Percentiles rank a stretch among this genome's conserved stretches.
Evolutionary conservation across 2,329 filamentous ascomycete species (phyloP).

Genomic region (Herpomyces periplanetae): DNA sequence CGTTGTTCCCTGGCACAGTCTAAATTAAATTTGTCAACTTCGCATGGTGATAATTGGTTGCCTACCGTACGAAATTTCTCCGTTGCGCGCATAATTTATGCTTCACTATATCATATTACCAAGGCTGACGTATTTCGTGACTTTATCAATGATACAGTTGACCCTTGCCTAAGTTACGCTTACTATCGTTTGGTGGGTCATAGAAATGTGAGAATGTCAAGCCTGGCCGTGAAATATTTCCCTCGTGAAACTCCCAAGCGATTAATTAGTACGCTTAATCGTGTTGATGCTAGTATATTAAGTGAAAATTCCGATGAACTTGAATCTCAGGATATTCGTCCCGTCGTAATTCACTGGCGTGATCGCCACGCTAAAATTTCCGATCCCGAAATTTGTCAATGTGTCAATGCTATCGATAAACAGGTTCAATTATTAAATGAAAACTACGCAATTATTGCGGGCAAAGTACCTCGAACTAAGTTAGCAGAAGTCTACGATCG

Average conservation of each 20-base stretch:
- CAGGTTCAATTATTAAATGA: constrained; percentile 13
- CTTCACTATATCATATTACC: constrained; percentile 21
- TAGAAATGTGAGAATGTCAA: constrained; percentile 37
- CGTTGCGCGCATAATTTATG: constrained; percentile 42
- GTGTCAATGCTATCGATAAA: constrained; percentile 26
- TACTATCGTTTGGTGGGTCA: constrained; percentile 69
- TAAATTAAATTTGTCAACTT: too few species aligned
- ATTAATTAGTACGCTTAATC: constrained; percentile 27
- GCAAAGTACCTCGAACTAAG: constrained; percentile 19
- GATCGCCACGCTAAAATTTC: constrained; percentile 52
- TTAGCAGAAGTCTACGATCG: constrained; percentile 61
- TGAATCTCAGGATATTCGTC: constrained; percentile 15
- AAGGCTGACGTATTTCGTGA: constrained; percentile 53
- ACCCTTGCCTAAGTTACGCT: constrained; percentile 71
- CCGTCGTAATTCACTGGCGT: constrained; percentile 51
- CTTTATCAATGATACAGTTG: constrained; percentile 42
- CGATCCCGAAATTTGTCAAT: constrained; percentile 59
- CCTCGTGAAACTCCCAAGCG: constrained; percentile 18
- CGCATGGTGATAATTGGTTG: constrained; percentile 23
- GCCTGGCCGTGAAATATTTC: constrained; percentile 41
- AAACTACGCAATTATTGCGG: constrained; percentile 11
- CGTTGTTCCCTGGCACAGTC: constrained; percentile 17
- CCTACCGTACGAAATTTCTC: constrained; percentile 34
- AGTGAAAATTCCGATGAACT: constrained; percentile 9
- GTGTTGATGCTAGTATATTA: constrained; percentile 16